Evolutionary conservation across 371 early-diverging fungal genomes (phyloP).

Genomic region (Mucor irregularis): DNA sequence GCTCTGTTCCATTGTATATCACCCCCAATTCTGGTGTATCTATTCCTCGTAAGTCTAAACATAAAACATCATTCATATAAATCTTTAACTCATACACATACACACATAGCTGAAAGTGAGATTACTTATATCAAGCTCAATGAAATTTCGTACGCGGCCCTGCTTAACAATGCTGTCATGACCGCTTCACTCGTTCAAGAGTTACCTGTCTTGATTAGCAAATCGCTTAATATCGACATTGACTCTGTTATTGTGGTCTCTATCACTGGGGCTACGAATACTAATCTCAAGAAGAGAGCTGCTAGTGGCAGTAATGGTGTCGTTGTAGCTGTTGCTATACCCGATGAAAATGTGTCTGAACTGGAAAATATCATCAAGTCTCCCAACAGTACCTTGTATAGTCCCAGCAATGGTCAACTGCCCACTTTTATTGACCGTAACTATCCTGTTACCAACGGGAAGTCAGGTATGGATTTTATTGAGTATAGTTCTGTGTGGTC

Average conservation of each 20-base stretch:
- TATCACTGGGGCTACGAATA: slow-evolving; percentile 18
- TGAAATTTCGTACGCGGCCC: slow-evolving; percentile 33
- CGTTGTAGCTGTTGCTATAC: slow-evolving; percentile 42
- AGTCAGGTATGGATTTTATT: slow-evolving; percentile 1
- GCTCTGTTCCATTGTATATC: slow-evolving; percentile 45
- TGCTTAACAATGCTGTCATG: slow-evolving; percentile 38
- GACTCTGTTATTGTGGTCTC: slow-evolving; percentile 46
- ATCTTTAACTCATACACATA: background rate
- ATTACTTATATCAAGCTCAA: slow-evolving; percentile 38
- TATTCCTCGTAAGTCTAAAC: slow-evolving; percentile 20
- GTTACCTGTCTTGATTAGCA: slow-evolving; percentile 30
- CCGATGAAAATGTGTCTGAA: slow-evolving; percentile 8
- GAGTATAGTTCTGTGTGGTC: too few species aligned
- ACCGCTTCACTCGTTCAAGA: slow-evolving; percentile 48
- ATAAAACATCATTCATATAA: too few species aligned
- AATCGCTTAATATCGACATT: slow-evolving; percentile 21
- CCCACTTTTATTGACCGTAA: slow-evolving; percentile 35
- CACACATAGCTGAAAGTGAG: slow-evolving; percentile 21
- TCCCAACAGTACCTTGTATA: slow-evolving; percentile 25
- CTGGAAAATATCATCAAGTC: slow-evolving; percentile 23
- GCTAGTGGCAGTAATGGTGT: slow-evolving; percentile 14
- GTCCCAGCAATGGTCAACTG: slow-evolving; percentile 34
- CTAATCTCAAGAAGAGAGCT: slow-evolving; percentile 6
- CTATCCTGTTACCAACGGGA: slow-evolving; percentile 15
- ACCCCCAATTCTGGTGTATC: slow-evolving; percentile 43